Percentiles rank a stretch among this genome's conserved stretches.
Conservation (phyloP, 1,139 yeast genomes). For the Debaryomyces coudertii region DNA sequence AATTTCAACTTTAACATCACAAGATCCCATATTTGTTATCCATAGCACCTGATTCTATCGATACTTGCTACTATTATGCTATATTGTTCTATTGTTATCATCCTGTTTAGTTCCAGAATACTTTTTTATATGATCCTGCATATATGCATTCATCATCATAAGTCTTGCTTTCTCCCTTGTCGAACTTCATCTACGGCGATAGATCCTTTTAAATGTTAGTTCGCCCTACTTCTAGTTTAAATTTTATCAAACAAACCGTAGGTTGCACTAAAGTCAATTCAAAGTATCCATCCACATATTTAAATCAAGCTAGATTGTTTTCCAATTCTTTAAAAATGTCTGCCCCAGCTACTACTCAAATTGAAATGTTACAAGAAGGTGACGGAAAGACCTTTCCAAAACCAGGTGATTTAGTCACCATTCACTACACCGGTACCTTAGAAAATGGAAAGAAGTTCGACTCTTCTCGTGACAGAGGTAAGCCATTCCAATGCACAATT, state of each 20-base stretch:
- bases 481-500: conserved; percentile 89
- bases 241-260: conserved; percentile 3
- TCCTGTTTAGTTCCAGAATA: not conserved
- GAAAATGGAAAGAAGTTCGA: conserved; percentile 95
- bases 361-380: conserved; percentile 57
- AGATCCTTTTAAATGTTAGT: not conserved
- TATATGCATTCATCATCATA: not conserved
- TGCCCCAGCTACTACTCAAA: conserved; percentile 45
- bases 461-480: conserved; percentile 90
- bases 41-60: not conserved
- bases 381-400: conserved; percentile 88
- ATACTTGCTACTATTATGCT: not conserved
- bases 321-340: conserved; percentile 30
- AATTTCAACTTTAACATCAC: conserved; percentile 41
- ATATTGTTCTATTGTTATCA: not conserved
- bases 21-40: conserved; percentile 10
- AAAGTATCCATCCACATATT: not conserved
- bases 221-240: conserved; percentile 1
- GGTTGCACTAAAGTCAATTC: not conserved
- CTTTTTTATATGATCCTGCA: not conserved
- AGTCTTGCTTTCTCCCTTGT: conserved; percentile 5
- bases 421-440: conserved; percentile 94
- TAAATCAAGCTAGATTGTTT: conserved; percentile 6
- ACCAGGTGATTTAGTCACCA: conserved; percentile 82
- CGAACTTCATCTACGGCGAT: not conserved